phyloP scores from a whole-genome alignment of 129 eudicot species.

The Logfia minima region DNA sequence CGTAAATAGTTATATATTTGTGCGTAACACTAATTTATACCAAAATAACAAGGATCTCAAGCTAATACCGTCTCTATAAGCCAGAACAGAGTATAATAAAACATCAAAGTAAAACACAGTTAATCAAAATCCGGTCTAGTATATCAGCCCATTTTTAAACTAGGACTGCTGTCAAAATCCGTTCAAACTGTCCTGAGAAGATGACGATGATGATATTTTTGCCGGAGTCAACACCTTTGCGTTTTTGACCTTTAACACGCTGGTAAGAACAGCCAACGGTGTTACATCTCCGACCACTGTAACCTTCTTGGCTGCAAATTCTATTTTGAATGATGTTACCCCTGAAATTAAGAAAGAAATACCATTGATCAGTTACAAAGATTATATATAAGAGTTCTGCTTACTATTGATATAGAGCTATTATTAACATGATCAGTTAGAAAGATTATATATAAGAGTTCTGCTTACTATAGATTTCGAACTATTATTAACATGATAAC shows the following conservation, averaged over 20 bases:
- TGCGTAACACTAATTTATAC: neutral
- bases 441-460: no score
- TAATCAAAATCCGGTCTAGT: neutral
- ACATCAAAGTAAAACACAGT: neutral
- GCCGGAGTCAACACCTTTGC: constrained; percentile 71
- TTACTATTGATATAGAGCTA: neutral
- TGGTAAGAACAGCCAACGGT: constrained; percentile 61
- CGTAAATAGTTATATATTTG: neutral
- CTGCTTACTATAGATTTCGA: neutral
- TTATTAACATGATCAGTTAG: neutral
- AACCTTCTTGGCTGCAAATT: constrained; percentile 84
- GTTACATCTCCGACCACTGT: constrained; percentile 84
- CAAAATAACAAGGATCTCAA: neutral
- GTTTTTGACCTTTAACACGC: constrained; percentile 70
- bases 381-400: no score
- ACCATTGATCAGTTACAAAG: neutral
- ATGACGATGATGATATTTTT: constrained; percentile 35
- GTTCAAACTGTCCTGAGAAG: neutral
- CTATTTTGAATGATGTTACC: constrained; percentile 81
- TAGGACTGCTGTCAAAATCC: neutral
- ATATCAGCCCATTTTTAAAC: neutral
- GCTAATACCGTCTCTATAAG: neutral
- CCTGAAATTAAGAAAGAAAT: constrained; percentile 40
- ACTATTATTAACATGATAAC: no score
- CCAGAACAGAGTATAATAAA: neutral